Conservation (phyloP, 306 rosid species). For the Vicia sativa region DNA sequence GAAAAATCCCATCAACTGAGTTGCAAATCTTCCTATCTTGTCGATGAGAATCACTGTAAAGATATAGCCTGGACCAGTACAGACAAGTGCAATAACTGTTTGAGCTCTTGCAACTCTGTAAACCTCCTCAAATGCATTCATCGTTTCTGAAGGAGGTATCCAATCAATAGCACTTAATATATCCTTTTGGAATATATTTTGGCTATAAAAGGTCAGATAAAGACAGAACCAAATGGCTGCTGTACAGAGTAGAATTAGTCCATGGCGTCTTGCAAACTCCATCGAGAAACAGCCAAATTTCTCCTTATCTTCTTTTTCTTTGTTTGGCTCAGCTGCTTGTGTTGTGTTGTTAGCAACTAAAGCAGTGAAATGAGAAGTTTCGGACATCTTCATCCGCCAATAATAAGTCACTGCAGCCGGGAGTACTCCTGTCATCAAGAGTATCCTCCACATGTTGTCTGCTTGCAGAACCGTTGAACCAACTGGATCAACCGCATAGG, state of each 20-base stretch:
- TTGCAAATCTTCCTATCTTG: constrained; percentile 68
- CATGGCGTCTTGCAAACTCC: too few species aligned
- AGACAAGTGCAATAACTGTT: constrained; percentile 70
- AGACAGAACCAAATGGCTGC: too few species aligned
- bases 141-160: constrained; percentile 66
- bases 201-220: too few species aligned
- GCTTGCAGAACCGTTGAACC: constrained; percentile 73
- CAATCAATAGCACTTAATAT: constrained; percentile 77
- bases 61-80: constrained; percentile 84
- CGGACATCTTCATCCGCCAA: constrained; percentile 82
- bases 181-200: too few species aligned
- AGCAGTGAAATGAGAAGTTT: constrained; percentile 79
- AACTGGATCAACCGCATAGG: constrained; percentile 49
- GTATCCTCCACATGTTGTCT: too few species aligned
- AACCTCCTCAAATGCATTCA: constrained; percentile 75
- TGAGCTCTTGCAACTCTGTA: constrained; percentile 71
- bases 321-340: constrained; percentile 56
- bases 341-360: constrained; percentile 65
- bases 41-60: constrained; percentile 70
- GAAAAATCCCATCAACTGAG: too few species aligned
- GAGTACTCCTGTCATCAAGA: constrained; percentile 74
- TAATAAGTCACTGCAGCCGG: constrained; percentile 73
- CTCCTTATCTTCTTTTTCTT: too few species aligned
- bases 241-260: too few species aligned
- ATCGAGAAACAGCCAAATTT: too few species aligned